Evolutionary conservation across 2,329 filamentous ascomycete genomes (phyloP).

Genomic region (Colletotrichum acutatum): DNA sequence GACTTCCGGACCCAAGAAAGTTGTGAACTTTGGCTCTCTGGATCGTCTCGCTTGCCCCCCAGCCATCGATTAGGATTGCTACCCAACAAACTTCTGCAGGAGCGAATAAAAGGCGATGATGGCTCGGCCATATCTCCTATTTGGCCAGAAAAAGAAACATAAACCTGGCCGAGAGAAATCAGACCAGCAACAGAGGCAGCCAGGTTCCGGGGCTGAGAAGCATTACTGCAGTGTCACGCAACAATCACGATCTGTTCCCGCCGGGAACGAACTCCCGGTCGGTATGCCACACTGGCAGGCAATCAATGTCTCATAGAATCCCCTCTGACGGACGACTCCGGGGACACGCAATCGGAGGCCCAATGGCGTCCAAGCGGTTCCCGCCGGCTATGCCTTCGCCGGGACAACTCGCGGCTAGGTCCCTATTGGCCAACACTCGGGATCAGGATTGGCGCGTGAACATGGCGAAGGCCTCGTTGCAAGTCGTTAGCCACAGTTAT

Average conservation of each 20-base stretch:
- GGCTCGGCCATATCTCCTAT: not conserved
- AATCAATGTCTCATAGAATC: not conserved
- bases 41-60: not conserved
- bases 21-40: not conserved
- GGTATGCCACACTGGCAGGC: not conserved
- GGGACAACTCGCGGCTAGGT: not conserved
- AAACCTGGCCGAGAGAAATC: not conserved
- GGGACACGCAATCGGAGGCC: not conserved
- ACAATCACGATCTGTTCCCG: not conserved
- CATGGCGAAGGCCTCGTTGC: not conserved
- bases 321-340: not conserved
- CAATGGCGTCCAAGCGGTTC: not conserved
- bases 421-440: not conserved
- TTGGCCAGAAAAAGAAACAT: not conserved
- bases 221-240: not conserved
- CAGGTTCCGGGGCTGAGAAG: not conserved
- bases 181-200: not conserved
- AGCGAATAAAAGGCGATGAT: not conserved
- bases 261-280: not conserved
- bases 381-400: not conserved
- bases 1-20: not conserved
- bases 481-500: not conserved
- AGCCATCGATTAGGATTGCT: not conserved
- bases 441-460: not conserved
- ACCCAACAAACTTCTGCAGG: not conserved